Evolutionary conservation across 495 filamentous ascomycete genomes (phyloP).

Genomic region (Aspergillus nanangensis): DNA sequence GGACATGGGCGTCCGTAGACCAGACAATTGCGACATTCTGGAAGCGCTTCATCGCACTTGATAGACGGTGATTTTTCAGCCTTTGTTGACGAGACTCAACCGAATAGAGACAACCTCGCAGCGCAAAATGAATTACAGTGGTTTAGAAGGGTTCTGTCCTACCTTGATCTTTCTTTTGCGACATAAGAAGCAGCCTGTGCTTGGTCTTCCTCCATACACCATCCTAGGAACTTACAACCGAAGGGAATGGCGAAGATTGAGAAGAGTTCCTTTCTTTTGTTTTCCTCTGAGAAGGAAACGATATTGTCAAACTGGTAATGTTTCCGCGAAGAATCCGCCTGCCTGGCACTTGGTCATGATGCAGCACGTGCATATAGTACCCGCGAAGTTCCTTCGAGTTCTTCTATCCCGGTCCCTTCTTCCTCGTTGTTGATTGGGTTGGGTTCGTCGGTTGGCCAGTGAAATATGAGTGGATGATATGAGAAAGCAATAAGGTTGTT

Average conservation of each 20-base stretch:
- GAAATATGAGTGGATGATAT: too few species aligned
- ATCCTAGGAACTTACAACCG: slow-evolving; percentile 17
- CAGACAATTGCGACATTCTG: slow-evolving; percentile 37
- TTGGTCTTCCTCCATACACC: slow-evolving; percentile 44
- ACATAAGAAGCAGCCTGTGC: slow-evolving; percentile 44
- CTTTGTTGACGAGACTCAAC: background rate
- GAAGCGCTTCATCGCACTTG: slow-evolving; percentile 42
- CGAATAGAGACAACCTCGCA: slow-evolving; percentile 4
- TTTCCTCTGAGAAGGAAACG: background rate
- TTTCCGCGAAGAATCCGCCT: background rate
- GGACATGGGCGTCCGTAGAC: slow-evolving; percentile 40
- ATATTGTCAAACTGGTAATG: background rate
- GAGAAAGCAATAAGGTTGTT: too few species aligned
- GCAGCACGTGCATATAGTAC: background rate
- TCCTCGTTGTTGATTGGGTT: background rate
- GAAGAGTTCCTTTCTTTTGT: background rate
- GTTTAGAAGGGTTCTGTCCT: slow-evolving; percentile 17
- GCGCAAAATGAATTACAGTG: too few species aligned
- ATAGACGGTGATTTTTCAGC: slow-evolving; percentile 13
- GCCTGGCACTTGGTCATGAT: slow-evolving; percentile 1
- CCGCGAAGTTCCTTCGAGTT: background rate
- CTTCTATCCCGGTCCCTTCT: background rate
- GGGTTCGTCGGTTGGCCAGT: too few species aligned
- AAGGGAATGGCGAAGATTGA: too few species aligned
- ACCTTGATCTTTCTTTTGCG: slow-evolving; percentile 48